These are phyloP conservation scores for Pseudogymnoascus sp. DNA, from an alignment of 2,329 filamentous ascomycete species.

Conservation along the genomic window DNA sequence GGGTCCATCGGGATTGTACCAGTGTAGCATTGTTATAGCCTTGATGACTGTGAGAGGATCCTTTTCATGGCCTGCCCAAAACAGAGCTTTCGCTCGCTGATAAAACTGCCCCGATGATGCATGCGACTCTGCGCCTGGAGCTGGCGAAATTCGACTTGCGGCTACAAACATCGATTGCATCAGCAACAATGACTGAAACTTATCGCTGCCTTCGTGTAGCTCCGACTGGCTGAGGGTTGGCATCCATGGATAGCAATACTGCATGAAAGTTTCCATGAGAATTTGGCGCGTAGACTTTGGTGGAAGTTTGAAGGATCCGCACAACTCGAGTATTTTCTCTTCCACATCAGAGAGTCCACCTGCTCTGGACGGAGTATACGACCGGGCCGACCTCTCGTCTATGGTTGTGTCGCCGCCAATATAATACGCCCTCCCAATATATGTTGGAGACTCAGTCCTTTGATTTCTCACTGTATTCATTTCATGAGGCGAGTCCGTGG, in stretches of 20 bases:
- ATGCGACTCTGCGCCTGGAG: neutral
- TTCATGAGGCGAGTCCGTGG: neutral
- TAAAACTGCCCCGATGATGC: constrained; percentile 15
- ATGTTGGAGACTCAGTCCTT: constrained; percentile 8
- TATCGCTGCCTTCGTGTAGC: neutral
- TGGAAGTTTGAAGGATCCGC: neutral
- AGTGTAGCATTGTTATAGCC: constrained; percentile 28
- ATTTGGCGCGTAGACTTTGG: neutral
- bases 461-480: neutral
- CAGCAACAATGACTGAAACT: neutral
- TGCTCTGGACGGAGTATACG: neutral
- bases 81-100: constrained; percentile 28
- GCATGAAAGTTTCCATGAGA: neutral
- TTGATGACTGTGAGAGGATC: constrained; percentile 27
- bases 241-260: neutral
- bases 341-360: neutral
- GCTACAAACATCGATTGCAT: neutral
- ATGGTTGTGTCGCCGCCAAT: neutral
- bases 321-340: neutral
- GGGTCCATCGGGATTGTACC: constrained; percentile 30
- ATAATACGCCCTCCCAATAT: constrained; percentile 9
- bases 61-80: constrained; percentile 28
- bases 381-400: constrained; percentile 8
- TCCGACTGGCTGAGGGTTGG: neutral
- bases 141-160: neutral